phyloP scores from a whole-genome alignment of 345 rosid species.

The Camelina neglecta region DNA sequence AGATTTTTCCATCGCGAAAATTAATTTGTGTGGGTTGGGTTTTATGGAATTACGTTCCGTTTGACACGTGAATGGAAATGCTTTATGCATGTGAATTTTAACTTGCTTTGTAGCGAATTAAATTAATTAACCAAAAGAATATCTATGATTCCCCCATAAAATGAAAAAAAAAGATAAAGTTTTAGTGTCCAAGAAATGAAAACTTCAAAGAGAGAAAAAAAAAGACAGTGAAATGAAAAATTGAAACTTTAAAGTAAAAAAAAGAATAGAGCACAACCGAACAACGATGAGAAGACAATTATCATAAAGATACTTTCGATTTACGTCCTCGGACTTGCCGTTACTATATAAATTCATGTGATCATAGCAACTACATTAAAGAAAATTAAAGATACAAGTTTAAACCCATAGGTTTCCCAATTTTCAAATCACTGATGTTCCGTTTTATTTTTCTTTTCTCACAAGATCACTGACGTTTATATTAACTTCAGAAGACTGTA shows the following conservation, averaged over 20 bases:
- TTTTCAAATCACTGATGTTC: background rate
- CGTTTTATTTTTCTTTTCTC: background rate
- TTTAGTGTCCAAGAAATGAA: conserved; percentile 33
- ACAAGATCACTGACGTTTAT: background rate
- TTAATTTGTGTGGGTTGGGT: background rate
- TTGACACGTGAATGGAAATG: conserved; percentile 42
- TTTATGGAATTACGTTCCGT: conserved; percentile 30
- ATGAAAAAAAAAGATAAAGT: conserved; percentile 39
- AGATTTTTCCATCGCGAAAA: no score
- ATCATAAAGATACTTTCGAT: conserved; percentile 40
- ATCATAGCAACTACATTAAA: conserved; percentile 1
- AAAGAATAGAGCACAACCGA: conserved; percentile 35
- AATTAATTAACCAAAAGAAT: conserved; percentile 26
- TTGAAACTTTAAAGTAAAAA: conserved; percentile 28
- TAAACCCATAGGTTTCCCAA: background rate
- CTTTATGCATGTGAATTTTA: conserved; percentile 44
- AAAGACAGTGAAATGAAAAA: background rate
- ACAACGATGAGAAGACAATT: conserved; percentile 47
- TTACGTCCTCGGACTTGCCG: conserved; percentile 36
- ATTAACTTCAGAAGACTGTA: no score
- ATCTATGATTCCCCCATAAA: conserved; percentile 37
- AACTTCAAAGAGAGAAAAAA: conserved; percentile 17
- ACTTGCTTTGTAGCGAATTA: conserved; percentile 33
- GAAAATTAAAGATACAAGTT: background rate
- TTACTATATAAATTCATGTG: conserved; percentile 1